Evolutionary conservation across 23 red algal species (phyloP).

Genomic region (Agarophyton chilense): DNA sequence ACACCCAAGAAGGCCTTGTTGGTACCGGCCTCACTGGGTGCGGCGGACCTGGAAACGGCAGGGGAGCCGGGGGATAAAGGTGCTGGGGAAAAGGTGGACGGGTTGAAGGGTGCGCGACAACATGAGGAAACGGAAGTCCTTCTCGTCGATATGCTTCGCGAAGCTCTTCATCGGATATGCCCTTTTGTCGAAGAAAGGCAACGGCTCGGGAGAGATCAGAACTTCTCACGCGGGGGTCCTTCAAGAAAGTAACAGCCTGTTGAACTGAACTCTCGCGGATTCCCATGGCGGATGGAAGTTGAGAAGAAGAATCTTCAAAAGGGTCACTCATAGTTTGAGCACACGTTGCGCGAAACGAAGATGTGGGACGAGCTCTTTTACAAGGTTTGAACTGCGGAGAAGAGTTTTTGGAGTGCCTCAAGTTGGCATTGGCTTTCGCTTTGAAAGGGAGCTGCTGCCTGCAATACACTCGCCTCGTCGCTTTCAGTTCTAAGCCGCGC

Average conservation of each 20-base stretch:
- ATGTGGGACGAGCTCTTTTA: neutral
- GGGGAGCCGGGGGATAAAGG: neutral
- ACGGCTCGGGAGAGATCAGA: constrained; percentile 45
- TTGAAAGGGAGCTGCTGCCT: neutral
- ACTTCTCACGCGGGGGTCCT: constrained; percentile 63
- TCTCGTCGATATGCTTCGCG: constrained; percentile 61
- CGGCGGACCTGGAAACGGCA: constrained; percentile 2
- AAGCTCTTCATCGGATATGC: constrained; percentile 55
- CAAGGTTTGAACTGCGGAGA: neutral
- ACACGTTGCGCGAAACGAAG: neutral
- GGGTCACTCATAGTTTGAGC: constrained; percentile 41
- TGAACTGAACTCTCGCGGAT: constrained; percentile 56
- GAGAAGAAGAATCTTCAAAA: constrained; percentile 45
- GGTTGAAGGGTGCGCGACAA: neutral
- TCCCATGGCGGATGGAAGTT: neutral
- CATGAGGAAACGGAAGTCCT: constrained; percentile 59
- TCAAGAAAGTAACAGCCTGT: constrained; percentile 67
- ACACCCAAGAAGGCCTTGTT: constrained; percentile 52
- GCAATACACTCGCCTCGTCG: neutral
- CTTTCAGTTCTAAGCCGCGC: neutral
- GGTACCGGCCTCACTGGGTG: neutral
- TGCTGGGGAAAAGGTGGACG: neutral
- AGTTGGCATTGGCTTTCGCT: neutral
- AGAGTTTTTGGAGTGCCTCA: neutral
- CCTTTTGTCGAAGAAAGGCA: constrained; percentile 56